These are phyloP conservation scores for Orychophragmus violaceus DNA, from an alignment of 345 rosid species.

Conservation along the genomic window DNA sequence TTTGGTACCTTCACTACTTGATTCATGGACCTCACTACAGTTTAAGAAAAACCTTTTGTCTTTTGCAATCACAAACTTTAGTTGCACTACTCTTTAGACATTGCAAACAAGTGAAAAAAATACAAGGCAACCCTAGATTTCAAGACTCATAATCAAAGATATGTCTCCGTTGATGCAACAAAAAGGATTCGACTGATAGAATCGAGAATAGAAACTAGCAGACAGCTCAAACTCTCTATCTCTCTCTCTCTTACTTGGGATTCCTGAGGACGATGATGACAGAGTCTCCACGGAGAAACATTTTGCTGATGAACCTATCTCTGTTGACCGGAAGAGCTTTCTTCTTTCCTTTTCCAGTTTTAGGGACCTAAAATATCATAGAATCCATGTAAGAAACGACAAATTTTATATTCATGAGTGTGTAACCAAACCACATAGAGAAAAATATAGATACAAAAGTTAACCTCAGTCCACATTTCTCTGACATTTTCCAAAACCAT, in stretches of 20 bases:
- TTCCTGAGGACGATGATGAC: slow-evolving; percentile 96
- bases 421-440: background rate
- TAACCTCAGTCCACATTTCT: slow-evolving; percentile 99
- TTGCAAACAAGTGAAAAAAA: background rate
- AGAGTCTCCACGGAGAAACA: slow-evolving; percentile 98
- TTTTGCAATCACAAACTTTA: slow-evolving; percentile 6
- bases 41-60: background rate
- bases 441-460: background rate
- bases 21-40: slow-evolving; percentile 25
- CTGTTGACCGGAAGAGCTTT: slow-evolving; percentile 90
- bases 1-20: slow-evolving; percentile 12
- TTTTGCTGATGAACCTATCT: slow-evolving; percentile 93
- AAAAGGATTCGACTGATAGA: slow-evolving; percentile 1
- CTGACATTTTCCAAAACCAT: slow-evolving; percentile 99
- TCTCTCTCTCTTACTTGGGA: slow-evolving; percentile 49
- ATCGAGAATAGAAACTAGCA: background rate
- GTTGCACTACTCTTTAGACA: background rate
- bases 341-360: slow-evolving; percentile 98
- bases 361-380: slow-evolving; percentile 52
- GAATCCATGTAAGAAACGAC: background rate
- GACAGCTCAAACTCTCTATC: background rate
- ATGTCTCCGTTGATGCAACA: background rate
- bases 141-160: background rate
- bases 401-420: background rate
- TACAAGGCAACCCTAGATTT: background rate